These are phyloP conservation scores for Talaromyces sp. DNA, from an alignment of 2,329 filamentous ascomycete genomes.

Conservation along the genomic window DNA sequence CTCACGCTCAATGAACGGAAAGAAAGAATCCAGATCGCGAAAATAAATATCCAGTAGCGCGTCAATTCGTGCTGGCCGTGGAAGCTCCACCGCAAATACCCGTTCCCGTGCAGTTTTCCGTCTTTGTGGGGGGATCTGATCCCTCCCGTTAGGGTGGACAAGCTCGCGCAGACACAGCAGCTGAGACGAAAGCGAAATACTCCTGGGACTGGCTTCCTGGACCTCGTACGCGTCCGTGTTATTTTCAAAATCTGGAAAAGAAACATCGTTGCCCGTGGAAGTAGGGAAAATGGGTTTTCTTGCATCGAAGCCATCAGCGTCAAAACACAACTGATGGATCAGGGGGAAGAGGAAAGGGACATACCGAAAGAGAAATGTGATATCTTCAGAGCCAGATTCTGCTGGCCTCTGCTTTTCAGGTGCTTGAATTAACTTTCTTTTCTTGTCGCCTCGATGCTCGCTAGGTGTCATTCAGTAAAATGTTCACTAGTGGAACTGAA, in stretches of 20 bases:
- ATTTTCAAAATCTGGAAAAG: not conserved
- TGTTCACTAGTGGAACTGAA: not conserved
- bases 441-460: not conserved
- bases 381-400: not conserved
- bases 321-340: not conserved
- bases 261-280: not conserved
- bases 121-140: not conserved
- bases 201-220: not conserved
- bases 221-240: not conserved
- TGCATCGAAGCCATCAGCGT: not conserved
- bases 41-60: not conserved
- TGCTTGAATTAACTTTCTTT: not conserved
- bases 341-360: not conserved
- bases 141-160: not conserved
- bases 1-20: not conserved
- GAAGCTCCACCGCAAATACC: not conserved
- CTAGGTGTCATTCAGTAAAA: not conserved
- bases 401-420: not conserved
- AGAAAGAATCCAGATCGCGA: constrained; percentile 2
- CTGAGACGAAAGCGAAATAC: constrained; percentile 1
- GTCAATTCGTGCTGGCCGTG: not conserved
- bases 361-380: not conserved
- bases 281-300: not conserved
- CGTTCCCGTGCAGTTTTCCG: not conserved
- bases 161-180: not conserved